These are phyloP conservation scores for Trichosporon faecale DNA, from an alignment of 1,284 basidiomycete genomes.

Conservation along the genomic window DNA sequence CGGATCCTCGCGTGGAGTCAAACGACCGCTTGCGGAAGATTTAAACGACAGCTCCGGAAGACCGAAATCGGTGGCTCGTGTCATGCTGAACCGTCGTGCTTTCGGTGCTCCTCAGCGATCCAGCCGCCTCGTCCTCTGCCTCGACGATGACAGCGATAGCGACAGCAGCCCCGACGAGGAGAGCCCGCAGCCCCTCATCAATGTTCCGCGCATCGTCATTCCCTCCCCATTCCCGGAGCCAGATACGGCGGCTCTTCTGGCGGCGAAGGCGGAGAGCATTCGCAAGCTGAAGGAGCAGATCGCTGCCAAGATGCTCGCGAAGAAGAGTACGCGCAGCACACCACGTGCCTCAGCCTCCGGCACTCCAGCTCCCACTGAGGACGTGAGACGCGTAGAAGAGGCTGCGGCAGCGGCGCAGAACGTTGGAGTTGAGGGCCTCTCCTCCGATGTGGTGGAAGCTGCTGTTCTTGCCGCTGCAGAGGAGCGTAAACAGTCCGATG, in stretches of 20 bases:
- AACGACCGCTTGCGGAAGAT: constrained; percentile 44
- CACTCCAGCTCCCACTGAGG: not conserved
- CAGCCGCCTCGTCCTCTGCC: constrained; percentile 26
- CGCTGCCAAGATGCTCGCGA: constrained; percentile 28
- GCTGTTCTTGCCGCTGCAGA: constrained; percentile 15
- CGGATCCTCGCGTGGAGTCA: constrained; percentile 29
- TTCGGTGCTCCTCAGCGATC: constrained; percentile 32
- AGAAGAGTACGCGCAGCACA: constrained; percentile 13
- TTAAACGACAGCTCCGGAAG: constrained; percentile 33
- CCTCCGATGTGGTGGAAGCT: constrained; percentile 15
- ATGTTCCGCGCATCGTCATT: constrained; percentile 16
- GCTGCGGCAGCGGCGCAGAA: constrained; percentile 14
- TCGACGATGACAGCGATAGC: constrained; percentile 34
- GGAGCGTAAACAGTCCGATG: constrained; percentile 8
- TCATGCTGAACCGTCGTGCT: constrained; percentile 24
- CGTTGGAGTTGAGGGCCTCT: constrained; percentile 8
- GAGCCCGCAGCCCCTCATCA: constrained; percentile 7
- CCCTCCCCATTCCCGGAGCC: constrained; percentile 15
- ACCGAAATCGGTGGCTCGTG: constrained; percentile 15
- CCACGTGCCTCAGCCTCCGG: not conserved
- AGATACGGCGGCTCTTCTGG: constrained; percentile 27
- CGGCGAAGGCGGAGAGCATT: constrained; percentile 40
- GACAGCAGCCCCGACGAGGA: constrained; percentile 24
- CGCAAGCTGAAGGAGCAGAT: constrained; percentile 40
- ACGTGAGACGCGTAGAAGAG: constrained; percentile 2